Base-by-base conservation (phyloP, 148 eudicot genomes). In the Cornus suecica region DNA sequence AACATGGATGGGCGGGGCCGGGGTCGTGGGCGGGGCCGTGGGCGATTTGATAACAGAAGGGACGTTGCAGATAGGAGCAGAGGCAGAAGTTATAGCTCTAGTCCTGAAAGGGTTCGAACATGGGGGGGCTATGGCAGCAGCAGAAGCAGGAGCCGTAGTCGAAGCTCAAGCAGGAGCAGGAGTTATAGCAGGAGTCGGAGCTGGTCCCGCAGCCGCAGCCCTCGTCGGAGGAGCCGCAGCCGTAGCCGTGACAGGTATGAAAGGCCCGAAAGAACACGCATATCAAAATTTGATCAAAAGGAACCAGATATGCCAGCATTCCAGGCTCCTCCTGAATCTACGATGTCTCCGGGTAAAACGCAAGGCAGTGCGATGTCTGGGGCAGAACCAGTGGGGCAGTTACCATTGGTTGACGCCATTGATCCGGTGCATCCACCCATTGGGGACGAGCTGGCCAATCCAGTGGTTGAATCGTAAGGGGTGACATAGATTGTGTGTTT, bases 21-120 rank as follows among this genome's bases (percentile, higher is more conserved):
- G 25, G 85, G 87, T 9, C 87, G 94, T 37, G 92, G 97, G 8
- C 85, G 93, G 64, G 92, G 96, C 22, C 75, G 90, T 13, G 94
- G 90, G 15, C 83, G 88, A 66, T 92, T 90, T 82, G 97, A 87
- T 73, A 79, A 82, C 71, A 80, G 93, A 78, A 86, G 95, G 83
- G 93, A 89, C 37, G 66, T 70, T 24, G 41, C 85, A 4, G 81
- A 83, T 51, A 83, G 94, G 71, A 86, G 90, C 37, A 80, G 96
- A 76, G 96, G 92, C 56, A 88, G 96, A 74, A 90, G 94, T 77
- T 79, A 69, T 71, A 94, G 98, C 75, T 65, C 83, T 28, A 94
- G 97, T 80, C 98, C 98, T 27, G 94, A 94, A 28, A 91, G 88
- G 79, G 97, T 90, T 52, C 81, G 92, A 45, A 94, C 94, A 0